A percentile compares a stretch with the other conserved stretches of the same genome.
These are phyloP conservation scores for Silene latifolia DNA, from an alignment of 148 eudicot genomes.

Conservation along the genomic window DNA sequence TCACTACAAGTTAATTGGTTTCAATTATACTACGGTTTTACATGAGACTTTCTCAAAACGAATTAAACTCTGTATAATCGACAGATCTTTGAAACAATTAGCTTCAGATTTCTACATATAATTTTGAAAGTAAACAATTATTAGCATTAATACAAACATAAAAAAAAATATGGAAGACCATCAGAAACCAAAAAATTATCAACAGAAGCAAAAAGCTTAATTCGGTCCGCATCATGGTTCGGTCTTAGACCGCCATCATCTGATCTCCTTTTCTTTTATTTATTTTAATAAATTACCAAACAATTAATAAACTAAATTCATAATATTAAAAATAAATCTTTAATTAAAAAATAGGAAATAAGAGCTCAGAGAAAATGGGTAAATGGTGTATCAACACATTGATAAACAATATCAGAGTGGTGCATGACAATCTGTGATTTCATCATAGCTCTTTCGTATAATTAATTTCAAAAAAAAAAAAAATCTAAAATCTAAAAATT, in stretches of 20 bases:
- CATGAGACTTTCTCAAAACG: too few relatives aligned
- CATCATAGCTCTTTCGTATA: conserved; percentile 20
- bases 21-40: too few relatives aligned
- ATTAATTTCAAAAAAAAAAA: too few relatives aligned
- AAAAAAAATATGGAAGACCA: background rate
- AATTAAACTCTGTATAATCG: too few relatives aligned
- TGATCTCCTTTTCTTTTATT: background rate
- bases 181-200: conserved; percentile 25
- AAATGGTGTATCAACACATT: conserved; percentile 10
- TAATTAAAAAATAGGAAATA: too few relatives aligned
- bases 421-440: conserved; percentile 26
- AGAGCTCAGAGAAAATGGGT: conserved; percentile 30
- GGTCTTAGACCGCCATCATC: conserved; percentile 25
- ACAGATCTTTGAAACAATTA: too few relatives aligned
- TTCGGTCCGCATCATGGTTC: conserved; percentile 30
- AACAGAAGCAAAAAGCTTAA: conserved; percentile 23
- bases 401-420: conserved; percentile 20
- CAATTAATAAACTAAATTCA: background rate
- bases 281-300: background rate
- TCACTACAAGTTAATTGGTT: too few relatives aligned
- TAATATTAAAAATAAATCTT: background rate
- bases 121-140: too few relatives aligned
- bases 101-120: too few relatives aligned
- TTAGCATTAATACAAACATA: too few relatives aligned
- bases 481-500: background rate